A percentile compares a stretch with the other conserved stretches of the same genome.
Evolutionary conservation across 2,329 filamentous ascomycete species (phyloP).

Genomic region (Chaetomium olivaceum): DNA sequence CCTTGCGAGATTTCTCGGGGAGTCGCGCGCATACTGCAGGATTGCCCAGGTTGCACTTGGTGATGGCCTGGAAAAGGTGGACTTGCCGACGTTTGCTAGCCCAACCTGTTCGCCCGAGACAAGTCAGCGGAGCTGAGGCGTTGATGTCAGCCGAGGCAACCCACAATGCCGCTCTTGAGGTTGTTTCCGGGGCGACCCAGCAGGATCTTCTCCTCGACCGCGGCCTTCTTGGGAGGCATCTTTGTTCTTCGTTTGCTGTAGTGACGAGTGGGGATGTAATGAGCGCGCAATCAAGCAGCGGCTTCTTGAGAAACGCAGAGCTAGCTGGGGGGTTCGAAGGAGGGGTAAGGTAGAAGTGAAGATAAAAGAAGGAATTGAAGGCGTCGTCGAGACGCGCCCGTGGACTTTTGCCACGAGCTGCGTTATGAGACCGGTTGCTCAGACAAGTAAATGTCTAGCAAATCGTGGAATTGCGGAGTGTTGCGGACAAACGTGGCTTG

Average conservation of each 20-base stretch:
- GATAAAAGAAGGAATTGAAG: conserved; percentile 29
- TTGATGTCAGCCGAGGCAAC: conserved; percentile 29
- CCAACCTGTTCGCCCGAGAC: conserved; percentile 66
- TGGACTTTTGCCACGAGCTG: conserved; percentile 29
- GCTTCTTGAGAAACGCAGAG: conserved; percentile 60
- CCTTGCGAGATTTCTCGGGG: conserved; percentile 21
- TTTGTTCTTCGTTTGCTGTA: conserved; percentile 64
- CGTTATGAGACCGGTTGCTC: conserved; percentile 12
- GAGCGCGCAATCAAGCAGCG: conserved; percentile 53
- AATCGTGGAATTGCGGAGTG: neutral
- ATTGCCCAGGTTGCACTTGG: conserved; percentile 95
- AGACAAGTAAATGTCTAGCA: conserved; percentile 22
- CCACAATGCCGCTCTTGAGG: conserved; percentile 97
- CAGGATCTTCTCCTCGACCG: conserved; percentile 92
- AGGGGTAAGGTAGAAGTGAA: conserved; percentile 35
- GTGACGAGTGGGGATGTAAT: conserved; percentile 52
- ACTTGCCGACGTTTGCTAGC: conserved; percentile 98
- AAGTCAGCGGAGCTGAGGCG: conserved; percentile 44
- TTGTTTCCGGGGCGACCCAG: conserved; percentile 96
- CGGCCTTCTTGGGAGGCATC: conserved; percentile 95
- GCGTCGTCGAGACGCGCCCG: conserved; percentile 30
- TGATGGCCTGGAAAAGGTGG: conserved; percentile 99
- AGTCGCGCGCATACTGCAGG: conserved; percentile 69
- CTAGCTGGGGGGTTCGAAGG: conserved; percentile 57
- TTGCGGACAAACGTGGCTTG: conserved; percentile 2